These are phyloP conservation scores for Penicillium ucsense DNA, from an alignment of 495 filamentous ascomycete genomes.

Conservation along the genomic window DNA sequence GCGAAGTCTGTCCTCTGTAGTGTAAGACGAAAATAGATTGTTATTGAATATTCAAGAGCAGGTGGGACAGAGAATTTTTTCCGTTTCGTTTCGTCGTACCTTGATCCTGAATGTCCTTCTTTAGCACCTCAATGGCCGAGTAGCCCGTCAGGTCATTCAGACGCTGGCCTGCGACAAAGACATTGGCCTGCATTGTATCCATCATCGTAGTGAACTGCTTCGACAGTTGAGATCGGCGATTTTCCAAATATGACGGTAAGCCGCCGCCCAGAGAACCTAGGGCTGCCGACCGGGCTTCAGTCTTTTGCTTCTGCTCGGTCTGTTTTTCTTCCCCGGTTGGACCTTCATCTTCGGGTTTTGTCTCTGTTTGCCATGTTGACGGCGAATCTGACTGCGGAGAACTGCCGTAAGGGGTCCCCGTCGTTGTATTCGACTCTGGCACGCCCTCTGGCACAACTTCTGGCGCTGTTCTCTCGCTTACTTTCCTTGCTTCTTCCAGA, in stretches of 20 bases:
- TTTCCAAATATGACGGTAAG: constrained; percentile 72
- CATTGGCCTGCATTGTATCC: constrained; percentile 79
- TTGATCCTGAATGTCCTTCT: constrained; percentile 60
- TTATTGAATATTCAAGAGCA: background rate
- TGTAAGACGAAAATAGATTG: background rate
- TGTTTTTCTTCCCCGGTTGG: no score
- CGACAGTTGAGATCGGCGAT: constrained; percentile 58
- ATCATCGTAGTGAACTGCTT: constrained; percentile 69
- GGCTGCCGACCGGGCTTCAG: background rate
- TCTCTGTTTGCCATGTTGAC: background rate
- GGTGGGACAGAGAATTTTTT: no score
- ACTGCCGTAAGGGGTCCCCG: constrained; percentile 11
- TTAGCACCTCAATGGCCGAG: constrained; percentile 80
- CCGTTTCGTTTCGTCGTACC: constrained; percentile 27
- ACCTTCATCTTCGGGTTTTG: constrained; percentile 1
- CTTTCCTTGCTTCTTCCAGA: constrained; percentile 9
- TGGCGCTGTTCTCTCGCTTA: constrained; percentile 8
- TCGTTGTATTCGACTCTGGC: constrained; percentile 11
- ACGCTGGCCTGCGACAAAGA: constrained; percentile 74
- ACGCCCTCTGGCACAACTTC: constrained; percentile 10
- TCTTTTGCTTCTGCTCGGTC: constrained; percentile 2
- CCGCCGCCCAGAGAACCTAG: constrained; percentile 13
- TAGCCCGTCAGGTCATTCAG: constrained; percentile 94
- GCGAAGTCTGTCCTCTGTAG: constrained; percentile 52
- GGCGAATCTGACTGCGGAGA: background rate